Base-by-base conservation (phyloP, 2,329 filamentous ascomycete species). In the Stagonosporopsis rhizophila region DNA sequence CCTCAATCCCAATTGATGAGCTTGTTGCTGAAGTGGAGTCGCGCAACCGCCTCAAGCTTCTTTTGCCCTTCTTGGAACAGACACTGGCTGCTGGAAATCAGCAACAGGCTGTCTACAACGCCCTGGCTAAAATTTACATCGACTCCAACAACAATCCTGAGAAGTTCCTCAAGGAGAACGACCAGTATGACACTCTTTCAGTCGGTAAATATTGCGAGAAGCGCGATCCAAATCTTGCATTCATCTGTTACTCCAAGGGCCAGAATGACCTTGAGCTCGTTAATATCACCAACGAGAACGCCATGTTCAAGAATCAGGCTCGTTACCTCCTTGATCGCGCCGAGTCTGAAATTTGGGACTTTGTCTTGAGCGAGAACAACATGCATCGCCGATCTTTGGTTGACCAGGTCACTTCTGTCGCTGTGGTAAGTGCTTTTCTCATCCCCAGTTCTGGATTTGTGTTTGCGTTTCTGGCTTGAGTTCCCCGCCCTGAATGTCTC, bases 151-250 rank as follows among this genome's bases (percentile, higher is more conserved):
- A 97, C 80, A 92, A 97, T 75, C 95, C 95, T 0, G 95, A 99
- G 83, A 91, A 91, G 74, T 99, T 99, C 82, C 82, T 99, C 48
- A 96, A 95, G 81, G 92, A 97, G 80, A 99, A 99, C 73, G 92
- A 97, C 71, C 87, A 95, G 75, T 99, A 99, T 67, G 95, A 99
- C 73, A 92, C 95, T 3, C 82, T 98, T 37, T 86, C 83, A 22
- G 91, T 99, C 52, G 95, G 95, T 76, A 97, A 96, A 80, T 99
- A 99, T 82, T 99, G 94, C 75, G 94, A 97, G 82, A 98, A 98
- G 85, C 90, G 95, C 30, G 95, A 99, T 70, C 95, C 95, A 61
- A 96, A 96, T 75, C 82, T 99, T 51, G 94, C 92, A 3, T 96
- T 90, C 78, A 96, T 98, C 73, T 91, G 92, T 60, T 99, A 97